phyloP scores from a whole-genome alignment of 345 rosid species.

The Salix caprea region DNA sequence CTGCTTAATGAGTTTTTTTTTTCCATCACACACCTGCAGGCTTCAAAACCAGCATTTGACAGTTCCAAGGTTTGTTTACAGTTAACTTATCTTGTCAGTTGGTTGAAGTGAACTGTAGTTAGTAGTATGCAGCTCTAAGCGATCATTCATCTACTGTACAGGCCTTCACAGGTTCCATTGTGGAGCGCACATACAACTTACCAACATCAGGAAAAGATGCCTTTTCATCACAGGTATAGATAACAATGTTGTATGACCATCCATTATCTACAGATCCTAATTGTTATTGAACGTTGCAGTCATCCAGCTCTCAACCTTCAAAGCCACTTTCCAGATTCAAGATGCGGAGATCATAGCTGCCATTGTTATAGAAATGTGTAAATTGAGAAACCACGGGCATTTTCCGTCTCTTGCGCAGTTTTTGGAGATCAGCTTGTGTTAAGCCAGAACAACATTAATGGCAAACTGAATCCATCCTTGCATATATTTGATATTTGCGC shows the following conservation, averaged over 20 bases:
- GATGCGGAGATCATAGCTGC: conserved; percentile 58
- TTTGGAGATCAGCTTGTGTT: neutral
- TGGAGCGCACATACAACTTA: conserved; percentile 48
- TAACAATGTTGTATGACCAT: neutral
- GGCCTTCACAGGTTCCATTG: conserved; percentile 75
- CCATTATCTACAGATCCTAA: neutral
- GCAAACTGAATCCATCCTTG: too few relatives aligned
- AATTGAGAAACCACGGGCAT: neutral
- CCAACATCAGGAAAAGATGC: conserved; percentile 20
- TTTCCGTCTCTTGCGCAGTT: neutral
- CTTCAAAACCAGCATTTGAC: neutral
- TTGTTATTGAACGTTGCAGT: conserved; percentile 33
- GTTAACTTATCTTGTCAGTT: neutral
- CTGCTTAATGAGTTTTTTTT: neutral
- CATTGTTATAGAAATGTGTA: neutral
- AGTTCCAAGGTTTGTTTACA: neutral
- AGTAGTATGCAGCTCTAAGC: neutral
- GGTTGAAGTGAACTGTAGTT: neutral
- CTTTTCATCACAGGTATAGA: conserved; percentile 46
- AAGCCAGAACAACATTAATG: neutral
- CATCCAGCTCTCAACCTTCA: conserved; percentile 47
- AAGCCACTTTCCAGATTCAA: conserved; percentile 81
- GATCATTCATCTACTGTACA: conserved; percentile 14
- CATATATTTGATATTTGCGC: too few relatives aligned
- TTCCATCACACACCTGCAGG: neutral